Base-by-base conservation (phyloP, 441 rosid genomes). In the Jatropha podagrica region DNA sequence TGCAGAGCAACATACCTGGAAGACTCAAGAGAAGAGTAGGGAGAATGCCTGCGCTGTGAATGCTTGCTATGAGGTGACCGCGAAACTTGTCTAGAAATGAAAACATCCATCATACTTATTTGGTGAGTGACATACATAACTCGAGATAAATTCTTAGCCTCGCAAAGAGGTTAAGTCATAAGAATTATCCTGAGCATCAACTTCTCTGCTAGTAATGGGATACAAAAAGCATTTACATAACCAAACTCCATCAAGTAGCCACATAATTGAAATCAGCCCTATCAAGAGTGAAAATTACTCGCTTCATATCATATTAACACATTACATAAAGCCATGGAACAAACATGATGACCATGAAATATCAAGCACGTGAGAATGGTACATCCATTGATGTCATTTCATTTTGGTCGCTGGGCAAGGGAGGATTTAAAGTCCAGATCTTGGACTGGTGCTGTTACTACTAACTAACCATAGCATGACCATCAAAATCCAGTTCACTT, bases 21-120 rank as follows among this genome's bases (percentile, higher is more conserved):
- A 42, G 71, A 83, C 81, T 90, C 96, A 89, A 88, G 88, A 92
- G 99, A 94, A 88, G 97, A 90, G 86, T 92, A 89, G 89, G 92
- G 96, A 86, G 91, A 91, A 81, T 94, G 91, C 89, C 96, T 94
- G 96, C 87, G 91, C 87, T 91, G 92, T 90, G 97, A 92, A 89
- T 89, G 93, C 97, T 91, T 96, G 95, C 97, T 91, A 92, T 90
- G 95, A 82, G 98, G 99, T 88, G 99, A 96, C 91, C 97, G 87
- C 89, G 90, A 89, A 86, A 88, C 92, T 83, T 91, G 90, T 96
- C 99, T 96, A 96, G 86, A 96, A 92, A 92, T 80, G 88, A 91
- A 89, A 89, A 92, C 94, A 92, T 85, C 89, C 92, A 92, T 90
- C 82, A 91, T 82, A 86, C 90, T 88, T 76, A 78, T 83, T 84